phyloP scores from a whole-genome alignment of 257 asterid genomes.

The Henckelia pumila region DNA sequence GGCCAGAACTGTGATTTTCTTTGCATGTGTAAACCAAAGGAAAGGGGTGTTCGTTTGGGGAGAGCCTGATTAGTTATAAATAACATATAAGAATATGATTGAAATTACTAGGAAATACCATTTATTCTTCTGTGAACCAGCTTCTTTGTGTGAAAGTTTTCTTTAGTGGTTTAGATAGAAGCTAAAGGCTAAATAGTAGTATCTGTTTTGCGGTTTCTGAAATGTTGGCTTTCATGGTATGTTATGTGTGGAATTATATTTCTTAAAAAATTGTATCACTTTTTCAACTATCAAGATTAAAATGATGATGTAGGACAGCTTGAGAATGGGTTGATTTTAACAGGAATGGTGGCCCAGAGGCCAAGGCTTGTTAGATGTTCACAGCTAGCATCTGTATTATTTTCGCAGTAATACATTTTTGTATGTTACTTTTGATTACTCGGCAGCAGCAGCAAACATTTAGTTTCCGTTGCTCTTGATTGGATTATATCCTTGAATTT shows the following conservation, averaged over 20 bases:
- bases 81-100: no score
- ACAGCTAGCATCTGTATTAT: not conserved
- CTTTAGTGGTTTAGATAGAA: not conserved
- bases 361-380: not conserved
- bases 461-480: not conserved
- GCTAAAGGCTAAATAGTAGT: not conserved
- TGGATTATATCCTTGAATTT: not conserved
- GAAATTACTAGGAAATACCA: no score
- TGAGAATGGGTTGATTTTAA: not conserved
- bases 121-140: not conserved
- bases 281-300: not conserved
- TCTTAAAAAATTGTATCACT: not conserved
- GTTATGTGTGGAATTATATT: not conserved
- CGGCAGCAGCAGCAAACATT: not conserved
- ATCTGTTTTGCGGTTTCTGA: not conserved
- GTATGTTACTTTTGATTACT: not conserved
- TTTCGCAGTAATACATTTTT: not conserved
- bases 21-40: no score
- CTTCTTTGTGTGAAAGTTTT: not conserved
- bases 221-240: not conserved
- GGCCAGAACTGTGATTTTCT: no score
- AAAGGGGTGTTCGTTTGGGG: not conserved
- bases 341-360: not conserved
- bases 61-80: not conserved
- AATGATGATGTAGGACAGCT: not conserved